These are phyloP conservation scores for Talaromyces trachyspermus DNA, from an alignment of 495 filamentous ascomycete species.

Conservation along the genomic window DNA sequence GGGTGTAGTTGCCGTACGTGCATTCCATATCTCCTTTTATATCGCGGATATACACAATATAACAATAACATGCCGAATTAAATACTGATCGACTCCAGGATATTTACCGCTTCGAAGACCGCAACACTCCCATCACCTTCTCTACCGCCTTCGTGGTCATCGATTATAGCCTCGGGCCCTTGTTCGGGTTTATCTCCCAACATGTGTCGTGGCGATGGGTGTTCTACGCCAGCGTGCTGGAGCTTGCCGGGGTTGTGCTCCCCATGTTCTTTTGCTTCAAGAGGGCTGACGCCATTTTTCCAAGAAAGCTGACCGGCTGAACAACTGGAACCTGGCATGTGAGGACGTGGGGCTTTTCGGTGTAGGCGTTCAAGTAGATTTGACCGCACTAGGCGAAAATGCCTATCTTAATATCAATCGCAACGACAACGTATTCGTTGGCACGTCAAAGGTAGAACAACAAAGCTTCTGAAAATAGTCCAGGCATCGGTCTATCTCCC, in stretches of 20 bases:
- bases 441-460: slow-evolving; percentile 63
- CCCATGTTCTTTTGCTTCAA: slow-evolving; percentile 41
- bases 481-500: slow-evolving; percentile 58
- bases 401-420: slow-evolving; percentile 36
- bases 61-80: not conserved
- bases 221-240: slow-evolving; percentile 65
- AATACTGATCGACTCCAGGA: slow-evolving; percentile 48
- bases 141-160: slow-evolving; percentile 59
- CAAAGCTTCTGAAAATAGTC: slow-evolving; percentile 56
- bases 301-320: slow-evolving; percentile 60
- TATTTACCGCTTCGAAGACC: slow-evolving; percentile 57
- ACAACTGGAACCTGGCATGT: slow-evolving; percentile 60
- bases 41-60: not conserved
- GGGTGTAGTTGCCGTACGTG: slow-evolving; percentile 61
- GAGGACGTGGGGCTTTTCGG: slow-evolving; percentile 44
- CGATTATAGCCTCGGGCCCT: slow-evolving; percentile 64
- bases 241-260: slow-evolving; percentile 46
- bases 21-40: not conserved
- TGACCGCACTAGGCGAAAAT: slow-evolving; percentile 18
- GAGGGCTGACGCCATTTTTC: slow-evolving; percentile 63
- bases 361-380: slow-evolving; percentile 21
- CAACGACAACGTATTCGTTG: slow-evolving; percentile 49
- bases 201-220: slow-evolving; percentile 65
- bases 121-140: slow-evolving; percentile 75
- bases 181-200: slow-evolving; percentile 57